A percentile compares a stretch with the other conserved stretches of the same genome.
These are phyloP conservation scores for Amoeboaphelidium protococcarum DNA, from an alignment of 371 early-diverging fungal genomes.

Conservation along the genomic window DNA sequence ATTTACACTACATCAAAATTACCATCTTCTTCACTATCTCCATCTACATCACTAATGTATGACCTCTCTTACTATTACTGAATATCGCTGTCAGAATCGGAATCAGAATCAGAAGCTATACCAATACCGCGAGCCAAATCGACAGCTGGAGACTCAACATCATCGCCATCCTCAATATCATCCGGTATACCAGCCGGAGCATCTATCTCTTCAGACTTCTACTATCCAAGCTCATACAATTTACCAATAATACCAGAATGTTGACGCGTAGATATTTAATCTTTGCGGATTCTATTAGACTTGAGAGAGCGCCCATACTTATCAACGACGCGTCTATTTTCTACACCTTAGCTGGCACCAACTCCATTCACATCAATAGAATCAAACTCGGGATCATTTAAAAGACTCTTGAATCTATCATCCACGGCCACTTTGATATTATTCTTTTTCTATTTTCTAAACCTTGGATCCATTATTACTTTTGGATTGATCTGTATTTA, in stretches of 20 bases:
- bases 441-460: constrained; percentile 44
- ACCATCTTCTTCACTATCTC: background rate
- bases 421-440: constrained; percentile 67
- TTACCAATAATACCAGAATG: too few species aligned
- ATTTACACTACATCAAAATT: too few species aligned
- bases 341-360: too few species aligned
- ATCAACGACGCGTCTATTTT: constrained; percentile 35
- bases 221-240: too few species aligned
- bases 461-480: constrained; percentile 10
- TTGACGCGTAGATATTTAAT: too few species aligned
- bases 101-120: too few species aligned
- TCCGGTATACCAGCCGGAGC: background rate
- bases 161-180: constrained; percentile 8
- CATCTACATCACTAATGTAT: background rate
- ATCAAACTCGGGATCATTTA: background rate
- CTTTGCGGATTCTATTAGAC: too few species aligned
- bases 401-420: constrained; percentile 34
- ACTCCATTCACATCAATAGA: too few species aligned
- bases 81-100: background rate
- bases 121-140: background rate
- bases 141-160: constrained; percentile 11
- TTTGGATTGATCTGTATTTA: too few species aligned
- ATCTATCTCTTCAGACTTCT: background rate
- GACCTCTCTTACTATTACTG: too few species aligned
- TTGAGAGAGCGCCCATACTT: constrained; percentile 41